These are phyloP conservation scores for Cercospora sojina DNA, from an alignment of 2,329 filamentous ascomycete genomes.

Conservation along the genomic window DNA sequence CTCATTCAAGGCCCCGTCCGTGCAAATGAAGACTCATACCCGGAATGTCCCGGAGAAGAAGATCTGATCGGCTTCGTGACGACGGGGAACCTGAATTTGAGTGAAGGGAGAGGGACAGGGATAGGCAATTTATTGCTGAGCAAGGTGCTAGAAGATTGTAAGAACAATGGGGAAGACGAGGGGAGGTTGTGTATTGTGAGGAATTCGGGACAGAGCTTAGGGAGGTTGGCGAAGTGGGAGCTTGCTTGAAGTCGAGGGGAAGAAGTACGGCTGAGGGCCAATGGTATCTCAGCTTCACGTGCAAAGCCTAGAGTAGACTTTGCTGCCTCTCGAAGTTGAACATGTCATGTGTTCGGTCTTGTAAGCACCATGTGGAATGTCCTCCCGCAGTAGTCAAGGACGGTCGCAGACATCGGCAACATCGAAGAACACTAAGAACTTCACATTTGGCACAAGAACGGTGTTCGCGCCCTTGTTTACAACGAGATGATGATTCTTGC, in stretches of 20 bases:
- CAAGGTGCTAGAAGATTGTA: conserved; percentile 52
- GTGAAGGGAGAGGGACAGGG: conserved; percentile 71
- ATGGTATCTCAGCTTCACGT: neutral
- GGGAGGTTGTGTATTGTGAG: conserved; percentile 72
- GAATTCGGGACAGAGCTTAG: conserved; percentile 74
- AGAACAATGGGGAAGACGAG: conserved; percentile 40
- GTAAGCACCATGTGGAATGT: neutral
- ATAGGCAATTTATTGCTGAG: conserved; percentile 68
- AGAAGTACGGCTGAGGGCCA: neutral
- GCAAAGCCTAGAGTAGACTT: neutral
- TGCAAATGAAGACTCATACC: conserved; percentile 49
- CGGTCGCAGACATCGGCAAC: neutral
- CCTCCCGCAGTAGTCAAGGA: no score
- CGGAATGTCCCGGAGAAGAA: conserved; percentile 66
- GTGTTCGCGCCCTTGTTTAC: neutral
- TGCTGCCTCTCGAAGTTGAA: neutral
- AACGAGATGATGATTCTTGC: neutral
- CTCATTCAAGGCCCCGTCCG: conserved; percentile 44
- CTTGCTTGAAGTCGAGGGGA: conserved; percentile 42
- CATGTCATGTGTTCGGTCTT: neutral
- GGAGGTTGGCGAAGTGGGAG: conserved; percentile 78
- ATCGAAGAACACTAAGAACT: neutral
- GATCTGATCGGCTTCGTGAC: conserved; percentile 91
- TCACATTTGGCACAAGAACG: neutral
- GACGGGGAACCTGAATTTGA: conserved; percentile 77